Evolutionary conservation across 2,329 filamentous ascomycete species (phyloP).

Genomic region (Curvularia sp.): DNA sequence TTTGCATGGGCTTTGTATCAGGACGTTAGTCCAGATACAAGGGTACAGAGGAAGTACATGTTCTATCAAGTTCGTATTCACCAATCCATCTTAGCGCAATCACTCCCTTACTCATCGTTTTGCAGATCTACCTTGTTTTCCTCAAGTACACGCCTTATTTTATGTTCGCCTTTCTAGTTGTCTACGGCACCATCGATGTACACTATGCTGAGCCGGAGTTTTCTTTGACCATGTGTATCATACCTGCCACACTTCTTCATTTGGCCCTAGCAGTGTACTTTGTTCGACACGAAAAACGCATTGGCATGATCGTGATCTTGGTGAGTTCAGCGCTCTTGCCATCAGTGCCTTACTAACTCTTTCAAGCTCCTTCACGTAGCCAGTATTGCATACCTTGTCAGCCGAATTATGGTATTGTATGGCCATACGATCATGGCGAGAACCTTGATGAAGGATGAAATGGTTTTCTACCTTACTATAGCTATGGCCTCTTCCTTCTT

Average conservation of each 20-base stretch:
- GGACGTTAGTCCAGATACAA: conserved; percentile 23
- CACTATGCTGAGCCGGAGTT: conserved; percentile 35
- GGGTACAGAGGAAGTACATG: conserved; percentile 21
- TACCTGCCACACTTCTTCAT: conserved; percentile 28
- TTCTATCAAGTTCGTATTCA: conserved; percentile 21
- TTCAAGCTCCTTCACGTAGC: conserved; percentile 23
- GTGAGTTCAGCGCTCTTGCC: conserved; percentile 14
- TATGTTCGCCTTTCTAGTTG: conserved; percentile 29
- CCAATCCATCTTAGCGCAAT: background rate
- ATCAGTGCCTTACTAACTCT: background rate
- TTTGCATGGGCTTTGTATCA: conserved; percentile 32
- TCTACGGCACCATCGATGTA: conserved; percentile 32
- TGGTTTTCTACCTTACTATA: conserved; percentile 29
- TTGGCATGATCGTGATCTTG: conserved; percentile 23
- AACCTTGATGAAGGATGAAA: conserved; percentile 33
- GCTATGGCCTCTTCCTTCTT: conserved; percentile 16
- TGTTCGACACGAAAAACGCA: conserved; percentile 19
- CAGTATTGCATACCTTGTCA: conserved; percentile 32
- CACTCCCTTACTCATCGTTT: background rate
- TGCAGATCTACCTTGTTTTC: conserved; percentile 28
- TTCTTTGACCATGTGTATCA: conserved; percentile 32
- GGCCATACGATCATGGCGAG: conserved; percentile 14
- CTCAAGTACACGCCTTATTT: conserved; percentile 33
- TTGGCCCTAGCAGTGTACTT: conserved; percentile 21
- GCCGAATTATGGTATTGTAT: conserved; percentile 29